These are phyloP conservation scores for Helianthus annuus DNA, from an alignment of 129 eudicot genomes.

Conservation along the genomic window DNA sequence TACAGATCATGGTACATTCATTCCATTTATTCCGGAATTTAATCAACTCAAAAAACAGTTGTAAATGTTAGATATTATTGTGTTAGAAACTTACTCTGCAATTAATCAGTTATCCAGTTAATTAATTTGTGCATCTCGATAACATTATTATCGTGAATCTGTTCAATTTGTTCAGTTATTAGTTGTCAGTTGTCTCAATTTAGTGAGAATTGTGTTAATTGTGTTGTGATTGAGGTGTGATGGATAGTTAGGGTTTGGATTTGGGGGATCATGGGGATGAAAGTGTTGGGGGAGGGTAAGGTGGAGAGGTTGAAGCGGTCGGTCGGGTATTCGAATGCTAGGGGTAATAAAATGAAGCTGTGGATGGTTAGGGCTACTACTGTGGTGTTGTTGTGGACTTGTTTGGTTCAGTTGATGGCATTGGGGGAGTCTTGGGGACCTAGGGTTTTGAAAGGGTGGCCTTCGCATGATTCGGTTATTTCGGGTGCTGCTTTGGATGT, in stretches of 20 bases:
- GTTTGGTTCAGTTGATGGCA: constrained; percentile 76
- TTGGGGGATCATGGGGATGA: constrained; percentile 56
- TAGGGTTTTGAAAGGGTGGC: constrained; percentile 81
- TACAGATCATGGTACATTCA: constrained; percentile 15
- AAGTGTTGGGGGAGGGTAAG: constrained; percentile 48
- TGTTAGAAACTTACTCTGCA: constrained; percentile 7
- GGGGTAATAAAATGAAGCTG: constrained; percentile 50
- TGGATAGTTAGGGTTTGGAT: constrained; percentile 22
- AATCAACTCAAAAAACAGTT: background rate
- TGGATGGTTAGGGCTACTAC: constrained; percentile 85
- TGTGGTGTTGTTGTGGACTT: constrained; percentile 77
- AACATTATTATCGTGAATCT: constrained; percentile 4
- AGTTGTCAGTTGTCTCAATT: background rate
- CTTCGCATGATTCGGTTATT: constrained; percentile 49
- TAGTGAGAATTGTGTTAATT: background rate
- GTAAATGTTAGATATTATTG: constrained; percentile 11
- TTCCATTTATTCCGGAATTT: constrained; percentile 21
- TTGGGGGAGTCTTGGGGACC: constrained; percentile 80
- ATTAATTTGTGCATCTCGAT: constrained; percentile 24
- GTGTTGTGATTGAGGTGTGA: background rate
- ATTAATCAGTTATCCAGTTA: constrained; percentile 1
- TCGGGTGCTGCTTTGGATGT: constrained; percentile 48
- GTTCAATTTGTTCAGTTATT: background rate
- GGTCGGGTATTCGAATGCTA: constrained; percentile 10
- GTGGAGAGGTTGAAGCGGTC: constrained; percentile 57